Conservation (phyloP, 2,329 filamentous ascomycete genomes). For the Geoglossum cookeanum region DNA sequence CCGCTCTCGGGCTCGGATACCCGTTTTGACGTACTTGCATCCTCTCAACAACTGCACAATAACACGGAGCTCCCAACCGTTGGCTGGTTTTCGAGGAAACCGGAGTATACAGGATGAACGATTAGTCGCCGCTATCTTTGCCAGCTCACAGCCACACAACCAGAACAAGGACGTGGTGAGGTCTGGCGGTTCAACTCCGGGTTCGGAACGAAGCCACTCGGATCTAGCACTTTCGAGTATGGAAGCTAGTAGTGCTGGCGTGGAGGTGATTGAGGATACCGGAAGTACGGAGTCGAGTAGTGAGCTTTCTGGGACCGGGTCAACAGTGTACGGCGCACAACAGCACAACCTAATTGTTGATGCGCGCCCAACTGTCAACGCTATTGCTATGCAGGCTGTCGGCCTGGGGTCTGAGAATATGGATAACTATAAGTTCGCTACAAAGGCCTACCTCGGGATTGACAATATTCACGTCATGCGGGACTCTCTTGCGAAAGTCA, state of each 20-base stretch:
- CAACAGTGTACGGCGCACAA: constrained; percentile 64
- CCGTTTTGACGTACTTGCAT: constrained; percentile 83
- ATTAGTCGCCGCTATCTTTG: constrained; percentile 80
- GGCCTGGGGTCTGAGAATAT: constrained; percentile 94
- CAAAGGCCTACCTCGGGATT: constrained; percentile 84
- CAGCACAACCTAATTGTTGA: constrained; percentile 92
- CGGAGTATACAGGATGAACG: constrained; percentile 92
- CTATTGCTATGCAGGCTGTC: constrained; percentile 80
- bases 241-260: constrained; percentile 17
- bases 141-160: constrained; percentile 32
- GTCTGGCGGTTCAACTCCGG: neutral
- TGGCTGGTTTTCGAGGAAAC: constrained; percentile 70
- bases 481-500: constrained; percentile 67
- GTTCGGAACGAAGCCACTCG: neutral
- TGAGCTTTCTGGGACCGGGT: constrained; percentile 19
- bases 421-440: constrained; percentile 85
- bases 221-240: constrained; percentile 12
- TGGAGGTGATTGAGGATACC: constrained; percentile 49
- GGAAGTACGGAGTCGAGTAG: constrained; percentile 35
- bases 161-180: constrained; percentile 15
- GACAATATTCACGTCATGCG: constrained; percentile 99
- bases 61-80: constrained; percentile 80
- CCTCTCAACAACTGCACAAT: constrained; percentile 94
- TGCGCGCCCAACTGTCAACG: constrained; percentile 84
- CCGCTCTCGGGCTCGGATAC: constrained; percentile 74